Percentiles rank a stretch among this genome's conserved stretches.
Evolutionary conservation across 805 yeast genomes (phyloP).

Genomic region (Pichia paraexigua): DNA sequence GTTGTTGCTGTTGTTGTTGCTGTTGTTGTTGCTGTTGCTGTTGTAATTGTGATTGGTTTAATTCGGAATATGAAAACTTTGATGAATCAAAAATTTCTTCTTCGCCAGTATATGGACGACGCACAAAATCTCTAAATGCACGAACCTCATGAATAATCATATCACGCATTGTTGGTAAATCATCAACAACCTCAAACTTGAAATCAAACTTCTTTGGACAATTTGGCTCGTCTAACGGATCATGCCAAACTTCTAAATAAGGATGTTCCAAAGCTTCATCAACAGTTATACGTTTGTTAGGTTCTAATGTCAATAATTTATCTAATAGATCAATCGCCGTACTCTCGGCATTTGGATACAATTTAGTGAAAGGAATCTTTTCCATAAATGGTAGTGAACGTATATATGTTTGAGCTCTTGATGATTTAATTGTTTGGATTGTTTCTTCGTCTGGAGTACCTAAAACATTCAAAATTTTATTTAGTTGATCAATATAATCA

Average conservation of each 20-base stretch:
- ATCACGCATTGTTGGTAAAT: slow-evolving; percentile 62
- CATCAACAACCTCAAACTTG: slow-evolving; percentile 78
- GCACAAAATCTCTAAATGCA: slow-evolving; percentile 69
- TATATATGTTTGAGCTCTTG: slow-evolving; percentile 87
- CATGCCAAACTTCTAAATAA: slow-evolving; percentile 84
- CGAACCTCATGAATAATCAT: slow-evolving; percentile 77
- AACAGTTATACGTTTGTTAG: slow-evolving; percentile 74
- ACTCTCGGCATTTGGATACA: slow-evolving; percentile 84
- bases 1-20: background rate
- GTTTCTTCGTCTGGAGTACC: slow-evolving; percentile 89
- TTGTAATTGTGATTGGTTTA: slow-evolving; percentile 12
- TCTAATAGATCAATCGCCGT: slow-evolving; percentile 75
- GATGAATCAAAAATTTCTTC: slow-evolving; percentile 15
- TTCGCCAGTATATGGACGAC: slow-evolving; percentile 26
- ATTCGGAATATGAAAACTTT: slow-evolving; percentile 9
- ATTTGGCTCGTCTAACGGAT: slow-evolving; percentile 83
- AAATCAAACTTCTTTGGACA: slow-evolving; percentile 81
- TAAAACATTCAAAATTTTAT: slow-evolving; percentile 73
- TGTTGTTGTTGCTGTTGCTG: slow-evolving; percentile 7
- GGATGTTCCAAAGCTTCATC: slow-evolving; percentile 87
- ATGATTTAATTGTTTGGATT: slow-evolving; percentile 63
- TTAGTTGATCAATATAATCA: slow-evolving; percentile 92
- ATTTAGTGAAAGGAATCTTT: slow-evolving; percentile 56
- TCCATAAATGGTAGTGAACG: slow-evolving; percentile 78
- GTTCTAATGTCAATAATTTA: slow-evolving; percentile 80